phyloP scores from a whole-genome alignment of 495 filamentous ascomycete genomes.

The Lophiotrema nucula region DNA sequence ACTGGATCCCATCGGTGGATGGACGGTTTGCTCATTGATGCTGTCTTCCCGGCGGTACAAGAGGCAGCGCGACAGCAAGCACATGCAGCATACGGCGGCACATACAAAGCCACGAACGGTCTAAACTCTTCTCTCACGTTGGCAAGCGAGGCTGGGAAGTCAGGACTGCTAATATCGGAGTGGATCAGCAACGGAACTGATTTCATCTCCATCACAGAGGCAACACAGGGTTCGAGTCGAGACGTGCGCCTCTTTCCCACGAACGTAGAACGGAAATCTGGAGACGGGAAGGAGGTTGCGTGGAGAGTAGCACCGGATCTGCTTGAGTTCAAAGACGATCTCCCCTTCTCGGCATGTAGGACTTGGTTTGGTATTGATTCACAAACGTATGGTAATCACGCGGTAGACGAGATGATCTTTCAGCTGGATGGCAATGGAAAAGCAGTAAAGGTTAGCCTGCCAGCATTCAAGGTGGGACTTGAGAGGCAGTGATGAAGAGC shows the following conservation, averaged over 20 bases:
- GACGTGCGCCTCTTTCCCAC: conserved; percentile 53
- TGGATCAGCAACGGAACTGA: conserved; percentile 55
- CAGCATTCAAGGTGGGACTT: conserved; percentile 42
- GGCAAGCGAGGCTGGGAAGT: conserved; percentile 40
- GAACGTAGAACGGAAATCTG: conserved; percentile 6
- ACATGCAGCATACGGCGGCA: conserved; percentile 43
- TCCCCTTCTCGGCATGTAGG: conserved; percentile 41
- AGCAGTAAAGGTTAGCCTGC: conserved; percentile 46
- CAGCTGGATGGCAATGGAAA: conserved; percentile 42
- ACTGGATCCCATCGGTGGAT: conserved; percentile 14
- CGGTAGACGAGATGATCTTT: conserved; percentile 55
- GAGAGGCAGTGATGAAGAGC: conserved; percentile 12
- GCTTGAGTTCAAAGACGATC: conserved; percentile 20
- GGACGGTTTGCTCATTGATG: conserved; percentile 35
- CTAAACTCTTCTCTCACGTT: conserved; percentile 40
- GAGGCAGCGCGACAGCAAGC: conserved; percentile 48
- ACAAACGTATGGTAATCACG: conserved; percentile 43
- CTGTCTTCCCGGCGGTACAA: conserved; percentile 48
- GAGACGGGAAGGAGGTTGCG: conserved; percentile 37
- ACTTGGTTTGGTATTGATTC: conserved; percentile 52
- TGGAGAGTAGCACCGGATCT: conserved; percentile 47
- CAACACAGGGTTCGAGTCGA: conserved; percentile 31
- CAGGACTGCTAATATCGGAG: conserved; percentile 48
- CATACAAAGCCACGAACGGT: conserved; percentile 38
- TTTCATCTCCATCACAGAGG: conserved; percentile 30